A percentile compares a stretch with the other conserved stretches of the same genome.
These are phyloP conservation scores for Aspergillus floridensis DNA, from an alignment of 2,329 filamentous ascomycete species.

Conservation along the genomic window DNA sequence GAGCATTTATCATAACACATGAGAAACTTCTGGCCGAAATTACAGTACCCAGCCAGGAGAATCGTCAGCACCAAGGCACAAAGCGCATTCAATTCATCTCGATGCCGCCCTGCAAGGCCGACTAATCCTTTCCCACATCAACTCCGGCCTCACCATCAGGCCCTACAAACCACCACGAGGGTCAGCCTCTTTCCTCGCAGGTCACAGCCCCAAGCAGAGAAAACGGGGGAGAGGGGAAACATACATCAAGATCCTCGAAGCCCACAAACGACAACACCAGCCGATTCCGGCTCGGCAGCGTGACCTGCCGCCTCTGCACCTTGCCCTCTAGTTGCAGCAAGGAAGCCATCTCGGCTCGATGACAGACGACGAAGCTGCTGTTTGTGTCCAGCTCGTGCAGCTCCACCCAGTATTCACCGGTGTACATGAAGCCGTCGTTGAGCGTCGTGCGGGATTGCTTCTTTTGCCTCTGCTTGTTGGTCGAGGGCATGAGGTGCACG, in stretches of 20 bases:
- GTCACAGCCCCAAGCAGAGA: background rate
- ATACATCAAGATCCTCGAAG: background rate
- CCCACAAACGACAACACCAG: background rate
- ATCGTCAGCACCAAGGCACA: background rate
- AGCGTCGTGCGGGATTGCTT: background rate
- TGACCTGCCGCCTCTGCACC: background rate
- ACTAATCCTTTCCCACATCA: conserved; percentile 2
- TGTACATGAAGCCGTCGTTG: conserved; percentile 1
- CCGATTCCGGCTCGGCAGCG: background rate
- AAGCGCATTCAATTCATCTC: background rate
- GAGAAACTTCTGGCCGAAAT: background rate
- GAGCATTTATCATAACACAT: background rate
- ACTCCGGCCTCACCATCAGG: conserved; percentile 1
- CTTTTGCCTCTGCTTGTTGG: background rate
- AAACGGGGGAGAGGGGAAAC: background rate
- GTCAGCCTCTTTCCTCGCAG: background rate
- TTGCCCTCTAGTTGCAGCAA: background rate
- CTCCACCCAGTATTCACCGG: background rate
- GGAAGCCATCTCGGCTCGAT: conserved; percentile 2
- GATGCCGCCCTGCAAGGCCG: background rate
- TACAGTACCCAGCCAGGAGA: background rate
- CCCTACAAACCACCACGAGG: background rate
- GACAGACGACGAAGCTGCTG: background rate
- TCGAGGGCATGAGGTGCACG: background rate
- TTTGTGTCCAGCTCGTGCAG: background rate